Evolutionary conservation across 2,329 filamentous ascomycete species (phyloP).

Genomic region (Chaetomium sp.): DNA sequence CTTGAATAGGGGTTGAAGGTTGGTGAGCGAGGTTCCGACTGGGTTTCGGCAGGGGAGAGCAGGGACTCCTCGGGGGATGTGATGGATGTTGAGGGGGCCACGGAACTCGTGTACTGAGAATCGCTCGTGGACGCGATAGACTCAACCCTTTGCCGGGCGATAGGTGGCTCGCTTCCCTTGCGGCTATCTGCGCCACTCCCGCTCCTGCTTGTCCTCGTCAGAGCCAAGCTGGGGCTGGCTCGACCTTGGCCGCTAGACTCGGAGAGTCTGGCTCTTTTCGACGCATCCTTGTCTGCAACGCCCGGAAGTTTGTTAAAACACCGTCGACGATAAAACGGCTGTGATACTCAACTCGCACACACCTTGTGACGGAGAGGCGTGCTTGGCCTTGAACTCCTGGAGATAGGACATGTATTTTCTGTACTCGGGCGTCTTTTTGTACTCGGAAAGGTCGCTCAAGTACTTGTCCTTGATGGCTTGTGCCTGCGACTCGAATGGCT

Average conservation of each 20-base stretch:
- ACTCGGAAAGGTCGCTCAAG: conserved; percentile 69
- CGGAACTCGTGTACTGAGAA: conserved; percentile 47
- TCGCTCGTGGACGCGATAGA: conserved; percentile 51
- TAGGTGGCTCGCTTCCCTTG: conserved; percentile 53
- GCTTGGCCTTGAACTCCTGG: conserved; percentile 75
- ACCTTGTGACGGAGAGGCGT: conserved; percentile 61
- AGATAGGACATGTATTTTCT: conserved; percentile 71
- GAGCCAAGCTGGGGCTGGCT: conserved; percentile 47
- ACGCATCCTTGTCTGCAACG: conserved; percentile 49
- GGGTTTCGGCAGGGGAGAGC: conserved; percentile 46
- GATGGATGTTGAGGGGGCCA: conserved; percentile 42
- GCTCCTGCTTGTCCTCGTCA: conserved; percentile 44
- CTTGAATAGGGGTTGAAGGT: conserved; percentile 34
- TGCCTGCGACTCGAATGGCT: conserved; percentile 72
- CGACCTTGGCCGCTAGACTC: conserved; percentile 44
- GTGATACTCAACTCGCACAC: conserved; percentile 31
- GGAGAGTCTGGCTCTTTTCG: conserved; percentile 52
- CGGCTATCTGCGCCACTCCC: conserved; percentile 52
- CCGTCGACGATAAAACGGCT: background rate
- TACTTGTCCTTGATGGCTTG: conserved; percentile 75
- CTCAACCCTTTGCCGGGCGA: conserved; percentile 49
- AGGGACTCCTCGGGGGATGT: conserved; percentile 48
- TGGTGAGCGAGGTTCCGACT: conserved; percentile 44
- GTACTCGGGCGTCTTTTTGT: conserved; percentile 75
- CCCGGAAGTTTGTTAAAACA: conserved; percentile 4